Conservation (phyloP, 441 rosid genomes). For the Pelargonium cotyledonis region DNA sequence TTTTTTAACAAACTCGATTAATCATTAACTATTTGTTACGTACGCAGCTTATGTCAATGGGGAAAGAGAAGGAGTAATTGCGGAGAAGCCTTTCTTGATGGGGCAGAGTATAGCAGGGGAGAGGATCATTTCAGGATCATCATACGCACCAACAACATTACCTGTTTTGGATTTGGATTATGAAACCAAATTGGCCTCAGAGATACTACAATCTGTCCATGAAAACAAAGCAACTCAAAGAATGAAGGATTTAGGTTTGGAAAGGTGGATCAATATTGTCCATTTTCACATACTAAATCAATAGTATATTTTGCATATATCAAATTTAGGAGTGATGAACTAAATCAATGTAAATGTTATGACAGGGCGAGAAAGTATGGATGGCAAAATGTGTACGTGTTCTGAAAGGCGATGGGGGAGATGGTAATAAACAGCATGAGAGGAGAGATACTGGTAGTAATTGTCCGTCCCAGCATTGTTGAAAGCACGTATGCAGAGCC, state of each 20-base stretch:
- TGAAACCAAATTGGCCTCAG: conserved; percentile 31
- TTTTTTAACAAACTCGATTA: too few species aligned
- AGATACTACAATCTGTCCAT: conserved; percentile 8
- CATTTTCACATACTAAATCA: too few species aligned
- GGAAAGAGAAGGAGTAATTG: conserved; percentile 22
- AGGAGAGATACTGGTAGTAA: conserved; percentile 27
- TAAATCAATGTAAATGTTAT: too few species aligned
- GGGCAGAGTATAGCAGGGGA: conserved; percentile 13
- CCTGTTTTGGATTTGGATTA: conserved; percentile 20
- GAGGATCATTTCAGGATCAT: neutral
- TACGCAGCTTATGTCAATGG: conserved; percentile 40
- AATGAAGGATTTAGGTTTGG: conserved; percentile 1
- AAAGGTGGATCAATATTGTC: too few species aligned
- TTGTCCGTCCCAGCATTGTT: conserved; percentile 37
- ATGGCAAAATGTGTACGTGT: conserved; percentile 28
- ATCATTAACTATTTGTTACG: too few species aligned
- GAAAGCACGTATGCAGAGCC: conserved; percentile 34
- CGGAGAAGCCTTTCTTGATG: conserved; percentile 27
- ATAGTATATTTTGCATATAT: too few species aligned
- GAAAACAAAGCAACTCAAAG: conserved; percentile 14
- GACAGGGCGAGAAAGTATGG: conserved; percentile 32
- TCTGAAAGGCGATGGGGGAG: conserved; percentile 49
- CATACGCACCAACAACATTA: too few species aligned
- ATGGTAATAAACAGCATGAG: conserved; percentile 18
- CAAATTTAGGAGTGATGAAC: too few species aligned